Percentiles rank a stretch among this genome's conserved stretches.
These are phyloP conservation scores for Tetrapisispora nanseiensis DNA, from an alignment of 805 yeast species.

Conservation along the genomic window DNA sequence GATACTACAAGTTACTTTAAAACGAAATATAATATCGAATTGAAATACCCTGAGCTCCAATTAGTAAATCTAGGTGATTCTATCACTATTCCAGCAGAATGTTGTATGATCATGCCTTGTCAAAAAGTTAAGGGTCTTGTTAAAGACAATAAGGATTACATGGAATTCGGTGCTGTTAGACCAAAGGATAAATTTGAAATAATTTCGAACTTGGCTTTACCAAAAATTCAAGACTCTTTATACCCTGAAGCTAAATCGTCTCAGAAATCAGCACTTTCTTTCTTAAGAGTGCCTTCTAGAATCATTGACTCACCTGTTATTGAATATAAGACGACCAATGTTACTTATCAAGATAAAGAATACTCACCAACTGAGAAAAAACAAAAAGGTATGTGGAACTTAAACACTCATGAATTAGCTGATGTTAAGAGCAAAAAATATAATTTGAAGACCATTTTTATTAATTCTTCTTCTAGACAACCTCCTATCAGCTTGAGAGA, in stretches of 20 bases:
- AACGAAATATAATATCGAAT: constrained; percentile 12
- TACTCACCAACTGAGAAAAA: constrained; percentile 12
- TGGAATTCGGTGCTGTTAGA: constrained; percentile 17
- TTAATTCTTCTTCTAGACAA: constrained; percentile 8
- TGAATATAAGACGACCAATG: constrained; percentile 7
- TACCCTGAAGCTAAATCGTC: constrained; percentile 3
- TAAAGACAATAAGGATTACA: constrained; percentile 10
- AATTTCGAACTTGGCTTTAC: constrained; percentile 14
- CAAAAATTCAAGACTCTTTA: constrained; percentile 12
- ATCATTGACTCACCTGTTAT: constrained; percentile 19
- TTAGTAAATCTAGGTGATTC: constrained; percentile 15
- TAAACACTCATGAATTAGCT: constrained; percentile 12
- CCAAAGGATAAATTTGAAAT: constrained; percentile 14
- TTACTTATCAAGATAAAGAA: constrained; percentile 10
- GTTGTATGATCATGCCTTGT: constrained; percentile 17
- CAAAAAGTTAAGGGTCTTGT: constrained; percentile 16
- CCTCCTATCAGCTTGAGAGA: constrained; percentile 9
- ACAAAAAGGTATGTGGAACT: constrained; percentile 17
- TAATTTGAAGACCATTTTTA: constrained; percentile 11
- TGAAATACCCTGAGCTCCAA: constrained; percentile 15
- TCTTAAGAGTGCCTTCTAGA: constrained; percentile 18
- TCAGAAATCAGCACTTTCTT: constrained; percentile 4
- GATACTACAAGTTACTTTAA: constrained; percentile 11
- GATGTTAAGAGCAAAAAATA: constrained; percentile 5
- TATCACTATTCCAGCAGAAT: constrained; percentile 15